Base-by-base conservation (phyloP, 75 land plant genomes). In the Pseudotsuga menziesii region DNA sequence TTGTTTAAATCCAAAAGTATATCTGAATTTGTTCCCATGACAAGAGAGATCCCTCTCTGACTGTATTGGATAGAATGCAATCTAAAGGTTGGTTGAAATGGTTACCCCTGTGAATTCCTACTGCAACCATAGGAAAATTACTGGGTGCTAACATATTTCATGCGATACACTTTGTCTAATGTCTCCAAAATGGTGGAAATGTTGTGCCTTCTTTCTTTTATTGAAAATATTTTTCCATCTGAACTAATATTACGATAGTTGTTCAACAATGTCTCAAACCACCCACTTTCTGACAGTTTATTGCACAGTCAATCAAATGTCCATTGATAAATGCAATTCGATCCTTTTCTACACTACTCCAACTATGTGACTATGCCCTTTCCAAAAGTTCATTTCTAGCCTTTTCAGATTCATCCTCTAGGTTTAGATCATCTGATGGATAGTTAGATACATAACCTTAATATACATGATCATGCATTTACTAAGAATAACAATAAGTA, bases 321-420 rank as follows among this genome's bases (percentile, higher is more conserved):
- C 97, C 94, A 64, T 83, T 83, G 3, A 96, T 82, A 77, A 96
- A 96, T 7, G 83, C 80, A n/a, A 87, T 80, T 29, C 93, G 78
- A 23, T 93, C 87, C 76, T 85, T 91, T 76, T 96, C 92, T 22
- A 94, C 98, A 81, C 84, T 90, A 74, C 89, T 88, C 98, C 98
- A 93, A 22, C 98, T 97, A 27, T 97, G 98, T 27, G 92, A 78
- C 98, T 97, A 93, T 81, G 92, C 91, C 64, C 98, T 87, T 22
- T 93, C 83, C n/a, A 96, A 84, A 74, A 96, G 92, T 44, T 94
- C 94, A 80, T 96, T 96, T 84, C 97, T 96, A 63, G 86, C 91
- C 56, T 84, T 96, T 78, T 96, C 98, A 41, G 78, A 85, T 56
- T 87, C 94, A 79, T 96, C 87, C 79, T 96, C 97, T 70, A 93